Evolutionary conservation across 2,329 filamentous ascomycete genomes (phyloP), one percentile per base, ranked within the genome.

Genomic region (Fusarium sp.): DNA sequence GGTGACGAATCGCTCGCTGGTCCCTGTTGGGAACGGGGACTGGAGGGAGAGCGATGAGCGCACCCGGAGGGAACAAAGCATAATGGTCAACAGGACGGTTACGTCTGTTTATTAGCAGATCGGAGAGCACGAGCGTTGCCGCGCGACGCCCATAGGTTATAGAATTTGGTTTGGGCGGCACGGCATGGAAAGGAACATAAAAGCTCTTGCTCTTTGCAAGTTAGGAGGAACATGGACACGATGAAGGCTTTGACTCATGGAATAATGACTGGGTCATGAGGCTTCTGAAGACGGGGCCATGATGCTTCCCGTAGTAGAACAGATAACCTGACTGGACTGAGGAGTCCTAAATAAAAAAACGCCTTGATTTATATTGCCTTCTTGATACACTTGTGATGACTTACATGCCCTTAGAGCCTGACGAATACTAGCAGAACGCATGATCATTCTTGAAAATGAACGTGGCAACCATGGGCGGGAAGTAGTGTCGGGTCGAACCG

Each of bases 1-100:
- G 81, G 84, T 84, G 68, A 63, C 49, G 66, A 78, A 75, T 76
- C 76, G 79, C 80, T 80, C 76, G 73, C 74, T 75, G 74, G 74
- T 75, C 77, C 77, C 74, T 70, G 66, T 53, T 62, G 73, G 73
- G 72, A 74, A 78, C 72, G 76, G 77, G 74, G 75, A 75, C 71
- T 59, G 59, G 69, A 72, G 70, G 75, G 76, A 78, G 78, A 76
- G 76, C 75, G 71, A 77, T 76, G 74, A 75, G 76, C 74, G 76
- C 77, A 74, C 59, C 49, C 74, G 76, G 74, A 74, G 72, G 75
- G 73, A 77, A 75, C 70, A 69, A 76, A 71, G 68, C 73, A 76
- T 72, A 77, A 75, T 76, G 68, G 74, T 74, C 75, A 76, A 74
- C 69, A 77, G 77, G 76, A 77, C 73, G 73, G 76, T 76, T 77